Evolutionary conservation across 2,329 filamentous ascomycete species (phyloP), one percentile per base, ranked within the genome.

Genomic region (Trichoderma sp.): DNA sequence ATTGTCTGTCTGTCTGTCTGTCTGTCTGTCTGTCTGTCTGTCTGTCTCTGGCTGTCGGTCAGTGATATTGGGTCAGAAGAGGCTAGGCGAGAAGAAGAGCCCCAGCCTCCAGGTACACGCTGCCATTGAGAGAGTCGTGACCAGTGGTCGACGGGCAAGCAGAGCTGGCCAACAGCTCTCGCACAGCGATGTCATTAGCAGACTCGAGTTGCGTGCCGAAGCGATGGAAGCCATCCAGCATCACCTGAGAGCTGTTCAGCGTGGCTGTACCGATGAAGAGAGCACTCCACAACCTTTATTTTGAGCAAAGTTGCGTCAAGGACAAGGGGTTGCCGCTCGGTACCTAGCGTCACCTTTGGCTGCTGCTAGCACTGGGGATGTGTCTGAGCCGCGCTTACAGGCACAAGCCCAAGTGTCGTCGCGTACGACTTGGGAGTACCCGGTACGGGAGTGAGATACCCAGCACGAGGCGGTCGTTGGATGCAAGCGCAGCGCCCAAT

Each of bases 261-360:
- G 39, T 45, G 39, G 59, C 30, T 45, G 48, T 54, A 24, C 39
- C 26, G 48, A 34, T 30, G 24, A 24, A 10, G 24, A 54, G 44
- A 54, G 26, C 59, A 54, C 59, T 62, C 48, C 39, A 45, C 59
- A 62, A 54, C 54, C 59, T 62, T 62, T 62, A 62, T 62, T 62
- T 54, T 54, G 48, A 45, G 48, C 59, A 62, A 45, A 62, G 48
- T 54, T 62, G 59, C 26, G 59, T 62, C 59, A 44, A 62, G 39
- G 39, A 26, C 59, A 51, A 52, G 39, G 59, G 59, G 45, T 9
- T 30, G 30, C 26, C 44, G 21, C 57, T 44, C 21, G 47, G 48
- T 34, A 59, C 56, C n/a, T 52, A 44, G 58, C 47, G 48, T 62
- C 41, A 34, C 59, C 19, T 45, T 62, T n/a, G 1, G 17, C 59